Evolutionary conservation across 768 basidiomycete species (phyloP).

Genomic region (Boletus bicolor): DNA sequence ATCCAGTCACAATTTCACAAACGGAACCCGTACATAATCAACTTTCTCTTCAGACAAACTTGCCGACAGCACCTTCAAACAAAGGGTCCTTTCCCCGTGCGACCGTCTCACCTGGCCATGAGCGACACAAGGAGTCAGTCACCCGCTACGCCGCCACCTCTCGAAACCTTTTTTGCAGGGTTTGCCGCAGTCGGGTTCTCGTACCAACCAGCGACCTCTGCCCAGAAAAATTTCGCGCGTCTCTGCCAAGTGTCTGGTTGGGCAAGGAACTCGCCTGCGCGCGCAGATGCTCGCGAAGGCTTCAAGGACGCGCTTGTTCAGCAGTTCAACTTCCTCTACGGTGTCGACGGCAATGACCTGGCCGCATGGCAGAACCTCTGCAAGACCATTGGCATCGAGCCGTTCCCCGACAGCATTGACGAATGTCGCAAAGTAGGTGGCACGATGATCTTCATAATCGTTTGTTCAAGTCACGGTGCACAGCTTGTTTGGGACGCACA

Average conservation of each 20-base stretch:
- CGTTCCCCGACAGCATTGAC: conserved; percentile 11
- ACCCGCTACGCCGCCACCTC: conserved; percentile 1
- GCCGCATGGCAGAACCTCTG: conserved; percentile 23
- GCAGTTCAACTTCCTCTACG: conserved; percentile 25
- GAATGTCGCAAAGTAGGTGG: conserved; percentile 18
- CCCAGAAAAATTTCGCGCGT: conserved; percentile 15
- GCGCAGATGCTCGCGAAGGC: background rate
- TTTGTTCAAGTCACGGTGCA: background rate
- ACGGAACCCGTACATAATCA: background rate
- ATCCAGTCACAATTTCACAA: background rate
- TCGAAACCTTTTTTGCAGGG: conserved; percentile 13
- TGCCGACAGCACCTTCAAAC: no score
- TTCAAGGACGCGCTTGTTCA: conserved; percentile 25
- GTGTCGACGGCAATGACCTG: conserved; percentile 14
- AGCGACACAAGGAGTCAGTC: background rate
- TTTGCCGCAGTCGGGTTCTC: conserved; percentile 10
- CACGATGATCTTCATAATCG: background rate
- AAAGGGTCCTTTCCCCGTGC: no score
- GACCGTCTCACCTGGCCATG: background rate
- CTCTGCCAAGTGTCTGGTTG: conserved; percentile 11
- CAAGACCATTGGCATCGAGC: conserved; percentile 11
- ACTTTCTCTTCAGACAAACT: no score
- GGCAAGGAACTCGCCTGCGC: background rate
- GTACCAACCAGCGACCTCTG: conserved; percentile 8
- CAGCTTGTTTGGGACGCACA: conserved; percentile 24